These are phyloP conservation scores for Escovopsis sp. DNA, from an alignment of 2,329 filamentous ascomycete species.

Conservation along the genomic window DNA sequence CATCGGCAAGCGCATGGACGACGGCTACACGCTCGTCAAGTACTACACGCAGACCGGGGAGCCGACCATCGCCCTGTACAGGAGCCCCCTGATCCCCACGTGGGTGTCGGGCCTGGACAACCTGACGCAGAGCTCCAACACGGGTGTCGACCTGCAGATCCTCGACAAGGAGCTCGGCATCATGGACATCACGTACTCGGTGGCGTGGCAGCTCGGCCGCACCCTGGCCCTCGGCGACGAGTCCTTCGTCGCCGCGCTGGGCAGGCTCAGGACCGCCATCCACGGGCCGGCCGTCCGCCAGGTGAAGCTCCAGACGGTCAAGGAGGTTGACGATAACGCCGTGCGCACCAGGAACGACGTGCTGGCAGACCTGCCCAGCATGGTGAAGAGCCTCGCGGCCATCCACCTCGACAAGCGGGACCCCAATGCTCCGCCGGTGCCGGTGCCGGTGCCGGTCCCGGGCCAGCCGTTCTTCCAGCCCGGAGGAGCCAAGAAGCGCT, in stretches of 20 bases:
- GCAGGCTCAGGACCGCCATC: not conserved
- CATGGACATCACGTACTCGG: constrained; percentile 29
- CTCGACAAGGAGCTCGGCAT: constrained; percentile 23
- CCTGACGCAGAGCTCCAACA: constrained; percentile 15
- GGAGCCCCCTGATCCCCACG: constrained; percentile 24
- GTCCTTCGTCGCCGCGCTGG: constrained; percentile 12
- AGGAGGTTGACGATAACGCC: constrained; percentile 1
- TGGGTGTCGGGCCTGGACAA: constrained; percentile 5
- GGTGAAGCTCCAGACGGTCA: constrained; percentile 1
- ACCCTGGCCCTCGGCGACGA: constrained; percentile 22
- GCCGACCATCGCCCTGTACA: constrained; percentile 19
- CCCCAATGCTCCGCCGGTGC: not conserved
- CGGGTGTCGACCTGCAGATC: constrained; percentile 22
- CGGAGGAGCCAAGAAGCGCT: constrained; percentile 1
- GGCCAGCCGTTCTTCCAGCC: not conserved
- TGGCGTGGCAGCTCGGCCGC: constrained; percentile 29
- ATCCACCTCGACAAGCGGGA: not conserved
- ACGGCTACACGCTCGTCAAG: constrained; percentile 24
- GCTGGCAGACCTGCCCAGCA: not conserved
- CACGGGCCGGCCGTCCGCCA: not conserved
- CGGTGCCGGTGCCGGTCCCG: not conserved
- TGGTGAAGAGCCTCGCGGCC: not conserved
- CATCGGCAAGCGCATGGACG: constrained; percentile 11
- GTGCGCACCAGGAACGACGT: constrained; percentile 3
- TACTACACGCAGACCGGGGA: constrained; percentile 27